Percentiles rank a stretch among this genome's conserved stretches.
phyloP scores from a whole-genome alignment of 495 filamentous ascomycete genomes.

The Haplographium delicatum region DNA sequence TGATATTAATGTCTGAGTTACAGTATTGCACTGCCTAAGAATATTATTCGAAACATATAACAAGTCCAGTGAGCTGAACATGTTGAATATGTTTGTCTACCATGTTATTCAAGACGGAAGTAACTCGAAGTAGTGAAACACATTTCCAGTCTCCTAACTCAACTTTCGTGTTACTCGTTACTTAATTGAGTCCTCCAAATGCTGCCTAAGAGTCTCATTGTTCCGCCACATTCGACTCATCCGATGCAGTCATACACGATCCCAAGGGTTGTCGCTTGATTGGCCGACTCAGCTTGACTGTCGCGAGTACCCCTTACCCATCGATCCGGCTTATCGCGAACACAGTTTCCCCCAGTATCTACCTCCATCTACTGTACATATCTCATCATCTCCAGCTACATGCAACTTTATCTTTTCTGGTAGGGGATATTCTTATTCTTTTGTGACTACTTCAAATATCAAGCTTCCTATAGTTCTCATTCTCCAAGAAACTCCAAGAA shows the following conservation, averaged over 20 bases:
- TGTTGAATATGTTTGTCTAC: too few species aligned
- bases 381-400: neutral
- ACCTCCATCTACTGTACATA: neutral
- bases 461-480: neutral
- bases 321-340: constrained; percentile 17
- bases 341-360: constrained; percentile 9
- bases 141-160: too few species aligned
- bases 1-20: too few species aligned
- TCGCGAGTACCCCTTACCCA: constrained; percentile 15
- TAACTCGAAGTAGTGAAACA: too few species aligned
- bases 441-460: neutral
- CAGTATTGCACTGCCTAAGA: too few species aligned
- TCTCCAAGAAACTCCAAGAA: neutral
- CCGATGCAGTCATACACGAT: constrained; percentile 3
- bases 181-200: too few species aligned
- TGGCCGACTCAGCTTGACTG: neutral
- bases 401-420: constrained; percentile 1
- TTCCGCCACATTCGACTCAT: constrained; percentile 2
- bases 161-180: too few species aligned
- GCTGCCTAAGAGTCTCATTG: too few species aligned
- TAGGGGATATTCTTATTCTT: neutral
- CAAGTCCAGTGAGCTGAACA: too few species aligned
- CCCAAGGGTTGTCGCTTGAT: neutral
- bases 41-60: too few species aligned
- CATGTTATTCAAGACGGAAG: too few species aligned